These are phyloP conservation scores for Globisporangium takayamanum DNA, from an alignment of 352 stramenopile genomes.

Conservation along the genomic window DNA sequence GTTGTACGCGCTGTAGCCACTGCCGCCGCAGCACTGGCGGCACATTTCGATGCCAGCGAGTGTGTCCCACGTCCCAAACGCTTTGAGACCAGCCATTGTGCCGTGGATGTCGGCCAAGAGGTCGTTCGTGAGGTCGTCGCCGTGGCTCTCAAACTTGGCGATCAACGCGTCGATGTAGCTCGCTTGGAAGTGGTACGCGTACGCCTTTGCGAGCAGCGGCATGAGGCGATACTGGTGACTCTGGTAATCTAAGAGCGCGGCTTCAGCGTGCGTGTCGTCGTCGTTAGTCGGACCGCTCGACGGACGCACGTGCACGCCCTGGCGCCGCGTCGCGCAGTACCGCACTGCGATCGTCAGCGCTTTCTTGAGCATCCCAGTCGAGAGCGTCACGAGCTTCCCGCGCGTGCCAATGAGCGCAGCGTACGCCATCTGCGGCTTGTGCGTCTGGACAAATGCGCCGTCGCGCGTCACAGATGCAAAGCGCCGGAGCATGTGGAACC, in stretches of 20 bases:
- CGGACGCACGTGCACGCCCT: slow-evolving; percentile 61
- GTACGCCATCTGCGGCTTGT: slow-evolving; percentile 68
- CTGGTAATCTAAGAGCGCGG: slow-evolving; percentile 94
- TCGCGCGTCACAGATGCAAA: slow-evolving; percentile 59
- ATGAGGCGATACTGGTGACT: slow-evolving; percentile 94
- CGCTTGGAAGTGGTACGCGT: slow-evolving; percentile 62
- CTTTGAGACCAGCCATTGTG: slow-evolving; percentile 92
- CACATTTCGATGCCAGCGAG: slow-evolving; percentile 90
- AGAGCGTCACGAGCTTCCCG: slow-evolving; percentile 68
- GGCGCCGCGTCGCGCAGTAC: slow-evolving; percentile 91
- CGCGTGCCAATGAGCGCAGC: slow-evolving; percentile 68
- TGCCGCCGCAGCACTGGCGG: slow-evolving; percentile 93
- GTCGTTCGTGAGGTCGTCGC: slow-evolving; percentile 52
- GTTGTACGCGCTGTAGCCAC: slow-evolving; percentile 90
- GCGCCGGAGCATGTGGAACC: slow-evolving; percentile 70
- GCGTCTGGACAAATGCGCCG: slow-evolving; percentile 53
- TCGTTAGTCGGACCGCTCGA: slow-evolving; percentile 10
- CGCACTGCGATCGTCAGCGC: slow-evolving; percentile 91
- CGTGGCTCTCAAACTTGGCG: slow-evolving; percentile 77
- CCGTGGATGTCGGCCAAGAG: slow-evolving; percentile 92
- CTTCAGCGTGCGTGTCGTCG: slow-evolving; percentile 44
- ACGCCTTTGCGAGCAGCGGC: slow-evolving; percentile 87
- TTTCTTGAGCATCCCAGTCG: slow-evolving; percentile 81
- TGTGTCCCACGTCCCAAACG: slow-evolving; percentile 88
- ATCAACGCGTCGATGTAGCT: slow-evolving; percentile 77